phyloP scores from a whole-genome alignment of 1,284 basidiomycete genomes.

The Polyporus tsugae region DNA sequence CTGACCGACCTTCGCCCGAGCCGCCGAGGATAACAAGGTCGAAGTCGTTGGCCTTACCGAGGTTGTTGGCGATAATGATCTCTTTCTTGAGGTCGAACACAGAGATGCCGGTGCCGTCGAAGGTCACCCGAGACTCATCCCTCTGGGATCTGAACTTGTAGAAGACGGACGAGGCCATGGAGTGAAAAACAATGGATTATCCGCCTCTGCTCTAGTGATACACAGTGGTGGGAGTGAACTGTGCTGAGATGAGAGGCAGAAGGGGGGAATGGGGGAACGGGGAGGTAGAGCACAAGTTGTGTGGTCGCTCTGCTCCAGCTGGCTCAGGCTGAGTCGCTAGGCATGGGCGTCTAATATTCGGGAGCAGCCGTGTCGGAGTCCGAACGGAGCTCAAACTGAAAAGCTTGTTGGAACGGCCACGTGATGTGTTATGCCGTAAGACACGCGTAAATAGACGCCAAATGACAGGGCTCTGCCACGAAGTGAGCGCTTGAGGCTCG shows the following conservation, averaged over 20 bases:
- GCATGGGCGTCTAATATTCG: neutral
- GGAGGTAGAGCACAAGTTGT: constrained; percentile 2
- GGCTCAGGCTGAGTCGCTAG: no score
- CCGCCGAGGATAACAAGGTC: constrained; percentile 90
- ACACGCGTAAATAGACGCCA: constrained; percentile 7
- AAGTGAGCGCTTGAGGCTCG: neutral
- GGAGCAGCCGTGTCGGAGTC: neutral
- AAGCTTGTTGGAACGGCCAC: constrained; percentile 7
- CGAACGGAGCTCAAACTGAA: neutral
- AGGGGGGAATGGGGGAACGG: neutral
- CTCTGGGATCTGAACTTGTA: constrained; percentile 98
- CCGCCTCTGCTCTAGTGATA: constrained; percentile 22
- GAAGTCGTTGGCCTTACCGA: constrained; percentile 97
- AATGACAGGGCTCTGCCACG: neutral
- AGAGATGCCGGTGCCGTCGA: constrained; percentile 98
- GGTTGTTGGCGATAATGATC: constrained; percentile 95
- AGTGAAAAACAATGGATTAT: constrained; percentile 39
- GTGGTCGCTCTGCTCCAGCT: neutral
- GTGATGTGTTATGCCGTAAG: neutral
- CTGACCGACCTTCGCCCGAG: constrained; percentile 82
- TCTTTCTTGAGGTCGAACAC: constrained; percentile 99
- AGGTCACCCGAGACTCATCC: constrained; percentile 94
- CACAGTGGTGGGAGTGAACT: constrained; percentile 17
- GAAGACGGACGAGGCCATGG: constrained; percentile 94
- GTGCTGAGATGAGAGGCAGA: neutral